Evolutionary conservation across 768 basidiomycete species (phyloP), one percentile per base, ranked within the genome.

Genomic region (Tylopilus cervinicoccineus): DNA sequence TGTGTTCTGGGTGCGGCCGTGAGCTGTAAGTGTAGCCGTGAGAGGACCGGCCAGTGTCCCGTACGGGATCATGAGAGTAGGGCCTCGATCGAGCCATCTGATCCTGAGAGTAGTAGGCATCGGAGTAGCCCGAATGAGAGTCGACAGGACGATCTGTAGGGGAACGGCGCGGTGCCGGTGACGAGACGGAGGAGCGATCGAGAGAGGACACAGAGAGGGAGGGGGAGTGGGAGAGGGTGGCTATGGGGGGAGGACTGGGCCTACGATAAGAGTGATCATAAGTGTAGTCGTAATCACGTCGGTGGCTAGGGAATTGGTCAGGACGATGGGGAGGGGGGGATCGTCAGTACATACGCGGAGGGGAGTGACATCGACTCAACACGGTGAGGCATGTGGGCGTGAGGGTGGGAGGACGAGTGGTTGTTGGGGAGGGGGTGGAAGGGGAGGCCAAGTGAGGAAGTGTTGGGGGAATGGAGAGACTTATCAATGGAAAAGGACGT

Each of bases 181-280:
- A 79, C n/a, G 75, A 75, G 38, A 78, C 75, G 28, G 78, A 76
- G 38, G 79, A 78, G 58, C 80, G 76, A 70, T 83, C 81, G 29
- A 77, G 69, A 0, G 80, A 80, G 37, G 79, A 79, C 29, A 77
- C 73, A 10, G 79, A 82, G 29, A 79, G 69, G 6, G 81, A 78
- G 33, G 84, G 81, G 0, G 84, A 85, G 59, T 80, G 78, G 22
- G 80, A 68, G 51, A 73, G 70, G 37, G 74, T 72, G 10, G 76
- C 75, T 51, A 75, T 76, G 51, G 73, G 77, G 2, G 71, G 78
- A 28, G 72, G 79, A 45, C 69, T 79, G 48, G 71, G 75, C 19
- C 65, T 60, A 44, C 67, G 69, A 57, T 69, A 62, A 48, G 66
- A 51, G 54, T 61, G 63, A 55, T 74, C 74, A 62, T 75, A 73